These are phyloP conservation scores for Edaphochlamys debaryana DNA, from an alignment of 139 green algal species.

Conservation along the genomic window DNA sequence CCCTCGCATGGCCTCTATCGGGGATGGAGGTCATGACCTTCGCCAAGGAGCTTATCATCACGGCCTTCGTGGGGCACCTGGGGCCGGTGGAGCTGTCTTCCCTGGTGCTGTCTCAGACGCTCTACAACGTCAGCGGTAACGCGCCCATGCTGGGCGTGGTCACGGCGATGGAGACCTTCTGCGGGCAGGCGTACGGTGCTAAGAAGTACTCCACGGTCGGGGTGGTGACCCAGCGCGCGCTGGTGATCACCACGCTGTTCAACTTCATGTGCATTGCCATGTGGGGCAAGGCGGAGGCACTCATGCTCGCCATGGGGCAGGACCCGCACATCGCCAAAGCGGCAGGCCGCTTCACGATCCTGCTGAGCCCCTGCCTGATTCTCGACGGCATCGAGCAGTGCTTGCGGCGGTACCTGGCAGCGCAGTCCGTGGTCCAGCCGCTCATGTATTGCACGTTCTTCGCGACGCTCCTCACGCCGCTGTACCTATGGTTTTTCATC, in stretches of 20 bases:
- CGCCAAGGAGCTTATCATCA: constrained; percentile 75
- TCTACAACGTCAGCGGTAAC: constrained; percentile 73
- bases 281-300: constrained; percentile 48
- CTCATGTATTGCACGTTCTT: constrained; percentile 68
- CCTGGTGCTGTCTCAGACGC: constrained; percentile 66
- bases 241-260: constrained; percentile 60
- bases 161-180: constrained; percentile 74
- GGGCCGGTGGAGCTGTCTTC: constrained; percentile 60
- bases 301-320: constrained; percentile 63
- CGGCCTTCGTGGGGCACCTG: constrained; percentile 63
- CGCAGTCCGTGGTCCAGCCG: constrained; percentile 61
- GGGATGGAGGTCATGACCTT: constrained; percentile 75
- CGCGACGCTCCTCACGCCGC: constrained; percentile 64
- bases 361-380: constrained; percentile 48
- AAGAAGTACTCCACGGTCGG: constrained; percentile 56
- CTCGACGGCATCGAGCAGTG: constrained; percentile 56
- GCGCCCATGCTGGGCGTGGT: constrained; percentile 67
- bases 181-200: constrained; percentile 66
- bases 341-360: constrained; percentile 60
- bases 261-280: constrained; percentile 49
- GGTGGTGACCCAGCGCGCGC: constrained; percentile 60
- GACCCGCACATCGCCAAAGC: constrained; percentile 57
- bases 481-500: constrained; percentile 72
- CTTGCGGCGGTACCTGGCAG: constrained; percentile 55
- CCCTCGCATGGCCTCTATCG: constrained; percentile 64